A percentile compares a stretch with the other conserved stretches of the same genome.
These are phyloP conservation scores for Naganishia vishniacii DNA, from an alignment of 768 basidiomycete genomes.

Conservation along the genomic window DNA sequence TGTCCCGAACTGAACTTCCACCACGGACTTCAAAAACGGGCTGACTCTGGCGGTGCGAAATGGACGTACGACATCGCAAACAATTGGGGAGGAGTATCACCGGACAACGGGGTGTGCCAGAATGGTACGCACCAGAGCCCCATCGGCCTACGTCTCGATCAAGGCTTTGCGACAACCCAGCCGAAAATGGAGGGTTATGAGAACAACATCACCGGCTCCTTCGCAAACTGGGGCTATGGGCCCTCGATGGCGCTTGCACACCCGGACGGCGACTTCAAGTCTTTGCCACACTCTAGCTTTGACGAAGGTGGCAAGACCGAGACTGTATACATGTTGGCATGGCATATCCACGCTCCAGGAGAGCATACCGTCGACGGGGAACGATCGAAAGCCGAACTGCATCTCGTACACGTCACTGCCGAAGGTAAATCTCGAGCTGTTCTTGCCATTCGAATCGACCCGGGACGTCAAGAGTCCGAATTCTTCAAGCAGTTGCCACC, in stretches of 20 bases:
- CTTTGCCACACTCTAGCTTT: not conserved
- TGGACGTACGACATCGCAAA: not conserved
- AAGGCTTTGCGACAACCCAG: not conserved
- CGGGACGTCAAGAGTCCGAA: not conserved
- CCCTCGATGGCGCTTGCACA: not conserved
- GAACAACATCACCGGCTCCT: not conserved
- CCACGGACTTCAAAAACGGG: not conserved
- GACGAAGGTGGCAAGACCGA: not conserved
- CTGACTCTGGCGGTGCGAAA: not conserved
- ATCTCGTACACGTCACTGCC: not conserved
- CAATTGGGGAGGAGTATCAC: not conserved
- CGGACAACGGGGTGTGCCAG: not conserved
- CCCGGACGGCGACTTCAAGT: not conserved
- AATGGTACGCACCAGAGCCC: slow-evolving; percentile 1
- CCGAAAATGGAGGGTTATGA: not conserved
- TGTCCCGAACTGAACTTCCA: slow-evolving; percentile 3
- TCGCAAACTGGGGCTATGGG: not conserved
- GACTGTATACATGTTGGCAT: not conserved
- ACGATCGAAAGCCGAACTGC: not conserved
- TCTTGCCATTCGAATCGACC: not conserved
- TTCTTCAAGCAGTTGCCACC: slow-evolving; percentile 14
- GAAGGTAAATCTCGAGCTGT: slow-evolving; percentile 1
- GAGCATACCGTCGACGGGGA: slow-evolving; percentile 9
- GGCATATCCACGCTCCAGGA: slow-evolving; percentile 3
- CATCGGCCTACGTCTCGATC: not conserved